Percentiles rank a stretch among this genome's conserved stretches.
Conservation (phyloP, 306 rosid species). For the Alnus glutinosa region DNA sequence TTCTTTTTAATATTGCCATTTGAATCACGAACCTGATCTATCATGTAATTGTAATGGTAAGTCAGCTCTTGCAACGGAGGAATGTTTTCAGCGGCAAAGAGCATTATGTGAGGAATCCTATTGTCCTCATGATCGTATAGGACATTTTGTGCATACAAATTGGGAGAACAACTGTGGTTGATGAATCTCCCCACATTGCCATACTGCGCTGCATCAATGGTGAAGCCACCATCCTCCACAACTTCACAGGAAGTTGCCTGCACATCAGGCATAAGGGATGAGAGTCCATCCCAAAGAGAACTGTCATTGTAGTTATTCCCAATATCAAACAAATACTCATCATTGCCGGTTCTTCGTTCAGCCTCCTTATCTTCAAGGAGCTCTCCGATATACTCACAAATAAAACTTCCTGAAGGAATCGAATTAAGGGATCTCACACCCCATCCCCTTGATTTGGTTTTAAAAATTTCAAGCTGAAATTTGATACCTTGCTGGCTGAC, state of each 20-base stretch:
- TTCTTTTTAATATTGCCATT: slow-evolving; percentile 78
- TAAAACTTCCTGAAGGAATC: slow-evolving; percentile 88
- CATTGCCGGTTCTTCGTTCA: slow-evolving; percentile 78
- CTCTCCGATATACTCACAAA: slow-evolving; percentile 91
- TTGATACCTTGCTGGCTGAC: slow-evolving; percentile 79
- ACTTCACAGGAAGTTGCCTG: slow-evolving; percentile 45
- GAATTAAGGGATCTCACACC: slow-evolving; percentile 92
- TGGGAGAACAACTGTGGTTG: slow-evolving; percentile 93
- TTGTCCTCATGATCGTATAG: slow-evolving; percentile 79
- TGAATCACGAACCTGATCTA: slow-evolving; percentile 76
- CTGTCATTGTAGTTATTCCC: slow-evolving; percentile 61
- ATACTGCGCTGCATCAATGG: slow-evolving; percentile 75
- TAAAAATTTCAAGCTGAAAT: slow-evolving; percentile 83
- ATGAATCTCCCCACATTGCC: slow-evolving; percentile 93
- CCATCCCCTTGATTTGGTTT: slow-evolving; percentile 85
- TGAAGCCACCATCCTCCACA: slow-evolving; percentile 65
- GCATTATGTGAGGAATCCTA: slow-evolving; percentile 91
- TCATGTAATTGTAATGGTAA: slow-evolving; percentile 75
- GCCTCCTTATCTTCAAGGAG: slow-evolving; percentile 88
- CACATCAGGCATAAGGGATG: slow-evolving; percentile 54
- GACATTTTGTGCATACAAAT: slow-evolving; percentile 88
- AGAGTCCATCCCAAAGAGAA: slow-evolving; percentile 75
- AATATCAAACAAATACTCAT: slow-evolving; percentile 89
- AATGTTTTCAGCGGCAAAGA: slow-evolving; percentile 90
- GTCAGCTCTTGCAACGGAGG: slow-evolving; percentile 90